A percentile compares a stretch with the other conserved stretches of the same genome.
phyloP scores from a whole-genome alignment of 2,329 filamentous ascomycete genomes.

The Chalara sp. region DNA sequence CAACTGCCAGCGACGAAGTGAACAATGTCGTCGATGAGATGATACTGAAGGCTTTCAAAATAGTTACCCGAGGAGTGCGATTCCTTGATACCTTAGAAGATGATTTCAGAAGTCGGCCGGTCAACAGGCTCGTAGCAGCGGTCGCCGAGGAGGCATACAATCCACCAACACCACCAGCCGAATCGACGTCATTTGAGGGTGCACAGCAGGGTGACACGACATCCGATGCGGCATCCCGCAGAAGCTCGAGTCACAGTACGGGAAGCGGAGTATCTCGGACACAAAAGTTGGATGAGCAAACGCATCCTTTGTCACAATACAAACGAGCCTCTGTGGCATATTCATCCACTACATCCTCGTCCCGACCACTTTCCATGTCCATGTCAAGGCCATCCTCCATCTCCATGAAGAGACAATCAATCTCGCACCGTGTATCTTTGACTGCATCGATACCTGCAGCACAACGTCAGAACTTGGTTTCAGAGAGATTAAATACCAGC shows the following conservation, averaged over 20 bases:
- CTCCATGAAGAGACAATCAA: constrained; percentile 23
- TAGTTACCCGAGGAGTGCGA: constrained; percentile 82
- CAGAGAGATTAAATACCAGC: constrained; percentile 69
- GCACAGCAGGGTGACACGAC: constrained; percentile 37
- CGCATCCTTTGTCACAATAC: constrained; percentile 21
- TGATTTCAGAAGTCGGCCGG: constrained; percentile 38
- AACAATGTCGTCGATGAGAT: constrained; percentile 85
- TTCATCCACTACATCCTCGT: constrained; percentile 14
- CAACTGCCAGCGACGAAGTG: constrained; percentile 45
- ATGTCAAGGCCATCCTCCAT: constrained; percentile 9
- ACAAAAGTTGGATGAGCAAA: constrained; percentile 22
- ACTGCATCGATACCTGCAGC: constrained; percentile 58
- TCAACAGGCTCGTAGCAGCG: constrained; percentile 54
- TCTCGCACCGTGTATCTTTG: constrained; percentile 69
- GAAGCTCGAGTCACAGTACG: constrained; percentile 24
- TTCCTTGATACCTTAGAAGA: constrained; percentile 82
- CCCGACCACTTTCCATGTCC: constrained; percentile 20
- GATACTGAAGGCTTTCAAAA: constrained; percentile 87
- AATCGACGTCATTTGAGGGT: constrained; percentile 40
- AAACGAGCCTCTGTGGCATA: constrained; percentile 21
- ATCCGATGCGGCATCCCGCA: constrained; percentile 24
- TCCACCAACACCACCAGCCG: constrained; percentile 58
- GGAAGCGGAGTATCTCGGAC: constrained; percentile 20
- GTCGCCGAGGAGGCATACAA: constrained; percentile 51
- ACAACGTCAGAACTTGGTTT: constrained; percentile 68